Base-by-base conservation (phyloP, 75 land plant genomes). In the Pseudotsuga menziesii region DNA sequence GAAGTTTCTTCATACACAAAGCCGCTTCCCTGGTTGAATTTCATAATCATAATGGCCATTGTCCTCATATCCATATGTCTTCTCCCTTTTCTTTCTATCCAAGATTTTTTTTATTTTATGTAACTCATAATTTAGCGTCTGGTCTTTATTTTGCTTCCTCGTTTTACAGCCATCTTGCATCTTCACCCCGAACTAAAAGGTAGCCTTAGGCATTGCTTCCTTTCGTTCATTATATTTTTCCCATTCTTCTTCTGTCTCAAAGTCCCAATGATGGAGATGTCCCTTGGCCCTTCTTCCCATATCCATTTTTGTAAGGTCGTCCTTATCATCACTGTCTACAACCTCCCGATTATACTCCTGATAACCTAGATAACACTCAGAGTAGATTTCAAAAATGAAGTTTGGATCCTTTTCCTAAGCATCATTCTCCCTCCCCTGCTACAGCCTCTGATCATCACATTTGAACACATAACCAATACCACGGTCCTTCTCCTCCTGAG, bases 151-250 rank as follows among this genome's bases (percentile, higher is more conserved):
- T 58, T 97, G 99, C 84, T 97, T 97, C 63, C 99, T 80, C 1
- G 99, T 97, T 84, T 97, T 97, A 23, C 99, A 79, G 9, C 99
- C 99, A 85, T 97, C 99, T 83, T 97, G 99, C 99, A 97, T 97
- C 82, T 97, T 97, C 62, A 97, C 99, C 23, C 99, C 99, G 77
- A 97, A 97, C 75, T 97, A 98, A 78, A 94, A 97, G 76, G 99
- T 98, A 77, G 99, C 99, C 74, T 97, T 97, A n/a, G 99, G 99
- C 97, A 94, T 97, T 39, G 99, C 99, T 78, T 97, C 99, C 79
- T 97, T 97, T 74, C 94, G 99, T 74, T 97, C 98, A 57, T 97
- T 97, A 82, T 97, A 97, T 58, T 78, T 88, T 25, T 95, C 98
- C 99, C 99, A 97, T 19, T 97, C 98, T 78, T 94, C 99, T 84